Evolutionary conservation across 164 flowering plant species (phyloP), one percentile per base, ranked within the genome.

Genomic region (Akebia trifoliata): DNA sequence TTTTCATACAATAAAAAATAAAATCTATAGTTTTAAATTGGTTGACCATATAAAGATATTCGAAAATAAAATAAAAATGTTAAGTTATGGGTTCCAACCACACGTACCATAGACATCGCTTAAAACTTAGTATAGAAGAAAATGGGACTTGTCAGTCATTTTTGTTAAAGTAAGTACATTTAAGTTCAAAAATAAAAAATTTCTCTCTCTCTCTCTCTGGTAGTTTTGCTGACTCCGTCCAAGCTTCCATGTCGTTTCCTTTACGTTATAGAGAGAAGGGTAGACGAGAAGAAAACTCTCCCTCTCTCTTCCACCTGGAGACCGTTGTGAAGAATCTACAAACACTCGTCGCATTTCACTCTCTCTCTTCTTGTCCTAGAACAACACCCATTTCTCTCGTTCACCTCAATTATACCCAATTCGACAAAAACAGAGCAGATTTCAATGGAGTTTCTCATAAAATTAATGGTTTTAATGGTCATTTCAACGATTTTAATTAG

Each of bases 381-480:
- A 6, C 20, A 12, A 20, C 36, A 64, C 24, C 24, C 29, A 36
- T 15, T 54, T 9, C 28, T 47, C 45, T 12, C 1, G 11, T 24
- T 18, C 35, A 18, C 6, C 11, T 30, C 43, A 12, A n/a, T 4
- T n/a, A 24, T 12, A 1, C 9, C n/a, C 18, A 31, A 55, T 18
- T n/a, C 10, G 22, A 20, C 24, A 17, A 29, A 43, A 32, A 10
- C 6, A 22, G n/a, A 32, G 5, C 21, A 14, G 36, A 29, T 12
- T 18, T 48, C 57, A 63, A 72, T 73, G 79, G 63, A 46, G 60
- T 31, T 8, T 46, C 14, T 51, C n/a, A 45, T 1, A 6, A 36
- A 54, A 11, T 39, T 42, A 29, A 4, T 35, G 11, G 29, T 48
- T 39, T 36, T 62, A 32, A 14, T 62, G 53, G 15, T 69, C 34